Evolutionary conservation across 257 asterid species (phyloP).

Genomic region (Ajuga chamaepitys): DNA sequence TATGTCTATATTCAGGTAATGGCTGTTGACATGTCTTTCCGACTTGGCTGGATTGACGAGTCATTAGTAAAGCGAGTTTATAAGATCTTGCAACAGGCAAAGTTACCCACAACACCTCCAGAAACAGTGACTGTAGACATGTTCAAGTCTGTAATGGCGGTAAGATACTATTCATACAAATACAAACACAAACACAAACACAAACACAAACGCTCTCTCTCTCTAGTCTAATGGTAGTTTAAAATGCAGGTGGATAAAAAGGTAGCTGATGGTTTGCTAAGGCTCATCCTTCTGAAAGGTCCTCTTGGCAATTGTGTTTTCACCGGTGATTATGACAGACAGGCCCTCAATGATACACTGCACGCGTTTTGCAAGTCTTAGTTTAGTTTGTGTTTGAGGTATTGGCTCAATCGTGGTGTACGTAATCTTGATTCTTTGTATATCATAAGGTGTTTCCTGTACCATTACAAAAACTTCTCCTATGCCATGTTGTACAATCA

Average conservation of each 20-base stretch:
- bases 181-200: neutral
- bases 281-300: constrained; percentile 94
- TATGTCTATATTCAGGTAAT: constrained; percentile 50
- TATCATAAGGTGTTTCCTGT: constrained; percentile 9
- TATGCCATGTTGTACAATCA: neutral
- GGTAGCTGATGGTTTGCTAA: constrained; percentile 86
- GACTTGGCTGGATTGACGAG: constrained; percentile 95
- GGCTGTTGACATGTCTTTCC: constrained; percentile 94
- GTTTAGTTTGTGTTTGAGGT: neutral
- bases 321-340: constrained; percentile 76
- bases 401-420: neutral
- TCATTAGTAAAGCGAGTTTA: constrained; percentile 64
- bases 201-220: neutral
- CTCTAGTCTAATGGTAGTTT: constrained; percentile 2
- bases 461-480: neutral
- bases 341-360: constrained; percentile 72
- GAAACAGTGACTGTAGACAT: constrained; percentile 70
- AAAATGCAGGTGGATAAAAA: constrained; percentile 81
- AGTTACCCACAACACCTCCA: constrained; percentile 84
- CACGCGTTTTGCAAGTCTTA: constrained; percentile 64
- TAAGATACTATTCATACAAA: constrained; percentile 29
- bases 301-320: constrained; percentile 83
- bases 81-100: constrained; percentile 59
- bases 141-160: constrained; percentile 97
- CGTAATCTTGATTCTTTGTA: neutral